A percentile compares a stretch with the other conserved stretches of the same genome.
phyloP scores from a whole-genome alignment of 768 basidiomycete species.

The Erythrobasidium yunnanense region DNA sequence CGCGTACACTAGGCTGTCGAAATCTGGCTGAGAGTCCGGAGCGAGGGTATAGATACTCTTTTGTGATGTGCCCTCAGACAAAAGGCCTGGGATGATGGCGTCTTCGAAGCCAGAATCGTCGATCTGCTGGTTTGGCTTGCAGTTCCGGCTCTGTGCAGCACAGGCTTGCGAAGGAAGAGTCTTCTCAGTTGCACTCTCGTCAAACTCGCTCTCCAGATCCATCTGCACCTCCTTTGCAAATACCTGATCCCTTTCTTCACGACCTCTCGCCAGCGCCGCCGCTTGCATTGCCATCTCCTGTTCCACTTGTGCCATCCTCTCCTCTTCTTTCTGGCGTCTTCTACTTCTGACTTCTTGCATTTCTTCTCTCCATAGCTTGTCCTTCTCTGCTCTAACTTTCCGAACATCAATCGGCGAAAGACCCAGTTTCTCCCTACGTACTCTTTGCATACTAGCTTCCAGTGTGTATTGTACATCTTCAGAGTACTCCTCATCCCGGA shows the following conservation, averaged over 20 bases:
- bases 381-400: background rate
- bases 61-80: background rate
- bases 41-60: background rate
- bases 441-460: background rate
- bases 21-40: background rate
- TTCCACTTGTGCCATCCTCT: too few species aligned
- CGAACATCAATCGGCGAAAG: too few species aligned
- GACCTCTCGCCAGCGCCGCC: background rate
- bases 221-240: background rate
- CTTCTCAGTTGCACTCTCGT: slow-evolving; percentile 7
- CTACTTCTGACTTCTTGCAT: background rate
- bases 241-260: background rate
- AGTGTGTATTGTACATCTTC: background rate
- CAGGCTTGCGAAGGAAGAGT: background rate
- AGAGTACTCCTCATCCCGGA: background rate
- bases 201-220: background rate
- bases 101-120: background rate
- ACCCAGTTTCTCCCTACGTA: too few species aligned
- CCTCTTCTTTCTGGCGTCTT: background rate
- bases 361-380: background rate
- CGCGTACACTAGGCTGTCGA: too few species aligned
- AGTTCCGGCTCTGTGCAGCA: background rate
- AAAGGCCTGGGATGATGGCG: background rate
- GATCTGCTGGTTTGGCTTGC: background rate
- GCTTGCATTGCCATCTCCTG: too few species aligned